A percentile compares a stretch with the other conserved stretches of the same genome.
Evolutionary conservation across 495 filamentous ascomycete genomes (phyloP).

Genomic region (Neurospora intermedia): DNA sequence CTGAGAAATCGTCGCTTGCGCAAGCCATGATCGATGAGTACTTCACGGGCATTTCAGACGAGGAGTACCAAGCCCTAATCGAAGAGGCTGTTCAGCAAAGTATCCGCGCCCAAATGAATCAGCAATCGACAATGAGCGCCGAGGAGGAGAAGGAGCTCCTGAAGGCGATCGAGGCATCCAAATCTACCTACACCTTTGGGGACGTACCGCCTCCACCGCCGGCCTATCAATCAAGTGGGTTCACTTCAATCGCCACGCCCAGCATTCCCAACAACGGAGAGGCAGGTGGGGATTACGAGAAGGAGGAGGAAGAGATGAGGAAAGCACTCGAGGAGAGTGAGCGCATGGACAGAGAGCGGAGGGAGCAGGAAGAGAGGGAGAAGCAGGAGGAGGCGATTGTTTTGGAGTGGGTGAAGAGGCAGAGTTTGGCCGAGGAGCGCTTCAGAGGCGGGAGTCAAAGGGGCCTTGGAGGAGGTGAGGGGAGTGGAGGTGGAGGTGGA

Average conservation of each 20-base stretch:
- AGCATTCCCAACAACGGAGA: neutral
- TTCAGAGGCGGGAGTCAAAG: conserved; percentile 22
- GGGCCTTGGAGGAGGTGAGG: neutral
- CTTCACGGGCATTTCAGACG: conserved; percentile 30
- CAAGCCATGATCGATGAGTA: conserved; percentile 16
- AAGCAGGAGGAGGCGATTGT: conserved; percentile 61
- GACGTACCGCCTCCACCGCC: neutral
- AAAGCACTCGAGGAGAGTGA: conserved; percentile 40
- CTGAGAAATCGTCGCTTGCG: neutral
- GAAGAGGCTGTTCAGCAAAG: conserved; percentile 49
- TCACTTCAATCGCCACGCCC: neutral
- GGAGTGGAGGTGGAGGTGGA: conserved; percentile 3
- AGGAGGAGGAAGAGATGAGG: conserved; percentile 36
- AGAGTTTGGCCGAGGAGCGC: conserved; percentile 59
- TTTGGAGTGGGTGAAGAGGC: conserved; percentile 66
- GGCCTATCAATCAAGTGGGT: neutral
- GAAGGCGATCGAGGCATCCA: conserved; percentile 36
- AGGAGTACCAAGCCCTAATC: conserved; percentile 44
- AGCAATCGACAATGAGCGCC: conserved; percentile 14
- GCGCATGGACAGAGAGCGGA: conserved; percentile 23
- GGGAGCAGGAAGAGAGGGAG: conserved; percentile 29
- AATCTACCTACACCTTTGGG: conserved; percentile 7
- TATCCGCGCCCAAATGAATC: conserved; percentile 24
- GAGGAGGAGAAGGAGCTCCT: conserved; percentile 38
- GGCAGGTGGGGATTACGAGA: conserved; percentile 12